These are phyloP conservation scores for Exophiala bonariae DNA, from an alignment of 2,329 filamentous ascomycete genomes.

Conservation along the genomic window DNA sequence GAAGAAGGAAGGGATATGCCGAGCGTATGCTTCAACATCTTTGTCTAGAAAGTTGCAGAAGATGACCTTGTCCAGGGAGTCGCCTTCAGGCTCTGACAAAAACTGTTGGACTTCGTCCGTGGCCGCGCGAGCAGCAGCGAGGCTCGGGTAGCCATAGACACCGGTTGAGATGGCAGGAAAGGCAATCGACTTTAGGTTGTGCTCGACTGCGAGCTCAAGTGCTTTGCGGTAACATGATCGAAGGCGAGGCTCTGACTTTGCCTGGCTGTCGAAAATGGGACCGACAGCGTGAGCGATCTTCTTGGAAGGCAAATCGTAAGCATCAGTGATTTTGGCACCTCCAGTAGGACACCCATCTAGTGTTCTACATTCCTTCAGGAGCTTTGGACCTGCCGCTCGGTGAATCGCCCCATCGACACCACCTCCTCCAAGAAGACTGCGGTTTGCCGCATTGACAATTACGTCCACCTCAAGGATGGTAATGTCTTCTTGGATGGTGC, in stretches of 20 bases:
- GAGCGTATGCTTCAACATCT: conserved; percentile 72
- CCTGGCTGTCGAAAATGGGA: conserved; percentile 64
- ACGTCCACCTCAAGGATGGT: conserved; percentile 75
- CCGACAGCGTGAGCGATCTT: conserved; percentile 91
- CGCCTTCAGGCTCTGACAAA: conserved; percentile 44
- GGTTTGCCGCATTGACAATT: conserved; percentile 93
- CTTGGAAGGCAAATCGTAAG: conserved; percentile 71
- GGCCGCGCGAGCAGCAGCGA: conserved; percentile 71
- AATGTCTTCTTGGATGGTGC: conserved; percentile 74
- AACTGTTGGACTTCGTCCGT: conserved; percentile 60
- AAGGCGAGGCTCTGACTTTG: conserved; percentile 44
- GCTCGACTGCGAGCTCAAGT: conserved; percentile 69
- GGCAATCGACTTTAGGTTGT: conserved; percentile 69
- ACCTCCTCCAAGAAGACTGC: conserved; percentile 76
- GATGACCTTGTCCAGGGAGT: conserved; percentile 67
- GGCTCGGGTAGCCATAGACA: conserved; percentile 81
- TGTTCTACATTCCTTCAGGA: conserved; percentile 69
- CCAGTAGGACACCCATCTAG: conserved; percentile 76
- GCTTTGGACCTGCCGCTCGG: conserved; percentile 68
- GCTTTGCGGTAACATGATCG: conserved; percentile 69
- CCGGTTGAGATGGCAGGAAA: conserved; percentile 88
- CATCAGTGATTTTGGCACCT: conserved; percentile 77
- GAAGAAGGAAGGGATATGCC: conserved; percentile 68
- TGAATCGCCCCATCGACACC: conserved; percentile 91
- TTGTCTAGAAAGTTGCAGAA: conserved; percentile 83